Conservation (phyloP, 1,284 basidiomycete genomes). For the Inonotus hispidus region DNA sequence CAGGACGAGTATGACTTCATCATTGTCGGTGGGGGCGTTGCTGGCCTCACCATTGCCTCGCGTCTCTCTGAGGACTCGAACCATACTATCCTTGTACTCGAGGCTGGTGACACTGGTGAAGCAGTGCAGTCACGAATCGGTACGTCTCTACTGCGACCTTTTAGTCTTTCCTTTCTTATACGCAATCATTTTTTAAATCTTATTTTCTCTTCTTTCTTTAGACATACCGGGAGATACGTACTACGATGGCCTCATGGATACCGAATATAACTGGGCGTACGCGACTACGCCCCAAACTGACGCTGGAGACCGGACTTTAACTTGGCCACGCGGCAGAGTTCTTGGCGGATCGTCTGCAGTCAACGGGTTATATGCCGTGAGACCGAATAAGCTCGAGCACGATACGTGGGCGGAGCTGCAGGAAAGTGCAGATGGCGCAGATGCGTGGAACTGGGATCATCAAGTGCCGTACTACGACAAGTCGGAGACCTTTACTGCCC, state of each 20-base stretch:
- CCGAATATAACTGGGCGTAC: slow-evolving; percentile 61
- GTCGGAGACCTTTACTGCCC: slow-evolving; percentile 40
- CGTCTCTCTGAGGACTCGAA: slow-evolving; percentile 64
- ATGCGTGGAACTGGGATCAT: slow-evolving; percentile 50
- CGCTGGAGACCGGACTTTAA: slow-evolving; percentile 32
- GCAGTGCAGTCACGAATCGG: slow-evolving; percentile 36
- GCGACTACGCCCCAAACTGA: slow-evolving; percentile 44
- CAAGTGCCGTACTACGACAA: slow-evolving; percentile 50
- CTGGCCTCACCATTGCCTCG: slow-evolving; percentile 66
- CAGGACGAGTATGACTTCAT: slow-evolving; percentile 50
- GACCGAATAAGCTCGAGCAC: slow-evolving; percentile 47
- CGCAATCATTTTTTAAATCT: neutral
- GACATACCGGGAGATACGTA: slow-evolving; percentile 49
- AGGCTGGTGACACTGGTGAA: slow-evolving; percentile 63
- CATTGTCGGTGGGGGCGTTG: slow-evolving; percentile 62
- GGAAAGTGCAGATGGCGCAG: slow-evolving; percentile 27
- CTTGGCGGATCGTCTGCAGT: slow-evolving; percentile 71
- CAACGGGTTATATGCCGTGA: slow-evolving; percentile 66
- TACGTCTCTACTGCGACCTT: slow-evolving; percentile 22
- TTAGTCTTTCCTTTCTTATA: neutral
- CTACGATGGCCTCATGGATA: slow-evolving; percentile 42
- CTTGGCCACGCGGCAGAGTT: slow-evolving; percentile 62
- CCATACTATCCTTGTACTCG: slow-evolving; percentile 64
- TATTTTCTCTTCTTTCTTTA: slow-evolving; percentile 25
- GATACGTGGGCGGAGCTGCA: slow-evolving; percentile 49